phyloP scores from a whole-genome alignment of 805 yeast genomes.

The Cyberlindnera petersonii region DNA sequence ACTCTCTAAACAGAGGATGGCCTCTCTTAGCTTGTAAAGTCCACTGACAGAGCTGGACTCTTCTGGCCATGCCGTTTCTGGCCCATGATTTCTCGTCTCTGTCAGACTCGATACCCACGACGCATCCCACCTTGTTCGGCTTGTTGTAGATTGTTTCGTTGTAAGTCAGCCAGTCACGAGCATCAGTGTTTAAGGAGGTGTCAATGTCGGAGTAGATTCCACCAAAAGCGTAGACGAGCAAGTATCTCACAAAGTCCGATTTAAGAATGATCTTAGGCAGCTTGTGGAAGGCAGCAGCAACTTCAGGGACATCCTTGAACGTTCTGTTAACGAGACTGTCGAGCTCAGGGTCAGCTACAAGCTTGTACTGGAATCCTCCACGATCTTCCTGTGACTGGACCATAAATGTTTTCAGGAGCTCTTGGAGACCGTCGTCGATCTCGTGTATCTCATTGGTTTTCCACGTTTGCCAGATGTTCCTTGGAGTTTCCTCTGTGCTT shows the following conservation, averaged over 20 bases:
- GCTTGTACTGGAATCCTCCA: conserved; percentile 9
- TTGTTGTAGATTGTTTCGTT: conserved; percentile 12
- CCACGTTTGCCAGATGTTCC: conserved; percentile 49
- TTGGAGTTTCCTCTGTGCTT: conserved; percentile 28
- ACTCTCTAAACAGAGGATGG: conserved; percentile 53
- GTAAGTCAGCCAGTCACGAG: conserved; percentile 53
- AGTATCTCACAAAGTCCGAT: conserved; percentile 90
- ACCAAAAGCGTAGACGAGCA: conserved; percentile 75
- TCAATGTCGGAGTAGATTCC: conserved; percentile 62
- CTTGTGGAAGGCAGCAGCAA: conserved; percentile 64
- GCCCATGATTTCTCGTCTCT: conserved; percentile 50
- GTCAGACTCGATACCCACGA: conserved; percentile 51
- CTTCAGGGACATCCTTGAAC: conserved; percentile 57
- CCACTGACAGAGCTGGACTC: conserved; percentile 61
- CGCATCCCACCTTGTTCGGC: conserved; percentile 44
- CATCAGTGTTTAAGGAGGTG: conserved; percentile 50
- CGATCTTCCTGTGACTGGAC: conserved; percentile 3
- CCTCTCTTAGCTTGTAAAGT: conserved; percentile 57
- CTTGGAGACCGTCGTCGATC: conserved; percentile 10
- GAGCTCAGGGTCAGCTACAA: conserved; percentile 34
- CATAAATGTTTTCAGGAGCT: conserved; percentile 10
- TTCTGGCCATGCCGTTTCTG: conserved; percentile 40
- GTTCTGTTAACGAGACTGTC: conserved; percentile 27
- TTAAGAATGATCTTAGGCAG: conserved; percentile 79
- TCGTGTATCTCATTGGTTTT: conserved; percentile 23